phyloP scores from a whole-genome alignment of 805 yeast genomes.

The Candida khao-thaluensis region DNA sequence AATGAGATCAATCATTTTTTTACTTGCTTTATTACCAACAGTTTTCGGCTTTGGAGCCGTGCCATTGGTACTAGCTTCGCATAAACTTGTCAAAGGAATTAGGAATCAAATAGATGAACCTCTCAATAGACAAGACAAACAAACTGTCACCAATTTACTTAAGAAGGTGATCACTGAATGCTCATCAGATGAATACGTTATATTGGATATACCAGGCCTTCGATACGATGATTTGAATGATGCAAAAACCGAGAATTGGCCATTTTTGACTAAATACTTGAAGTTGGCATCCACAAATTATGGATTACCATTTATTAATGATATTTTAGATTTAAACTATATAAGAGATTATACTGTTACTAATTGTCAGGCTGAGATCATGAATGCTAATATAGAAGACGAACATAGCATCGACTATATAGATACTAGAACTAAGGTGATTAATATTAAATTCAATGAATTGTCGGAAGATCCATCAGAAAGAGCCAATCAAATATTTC shows the following conservation, averaged over 20 bases:
- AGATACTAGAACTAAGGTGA: slow-evolving; percentile 62
- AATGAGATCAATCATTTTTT: neutral
- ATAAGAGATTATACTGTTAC: slow-evolving; percentile 42
- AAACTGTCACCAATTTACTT: slow-evolving; percentile 31
- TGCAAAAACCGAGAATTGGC: slow-evolving; percentile 40
- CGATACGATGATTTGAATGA: slow-evolving; percentile 26
- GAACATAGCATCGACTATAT: slow-evolving; percentile 47
- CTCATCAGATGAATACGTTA: slow-evolving; percentile 37
- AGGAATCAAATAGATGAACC: slow-evolving; percentile 20
- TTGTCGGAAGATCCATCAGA: slow-evolving; percentile 28
- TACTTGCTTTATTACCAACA: neutral
- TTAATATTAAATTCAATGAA: slow-evolving; percentile 56
- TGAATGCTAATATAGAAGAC: slow-evolving; percentile 40
- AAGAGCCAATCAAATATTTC: slow-evolving; percentile 24
- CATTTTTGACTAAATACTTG: slow-evolving; percentile 49
- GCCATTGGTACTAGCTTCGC: slow-evolving; percentile 42
- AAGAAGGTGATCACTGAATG: slow-evolving; percentile 39
- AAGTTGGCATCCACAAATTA: slow-evolving; percentile 59
- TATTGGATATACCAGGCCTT: slow-evolving; percentile 42
- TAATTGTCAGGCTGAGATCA: slow-evolving; percentile 52
- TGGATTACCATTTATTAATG: slow-evolving; percentile 53
- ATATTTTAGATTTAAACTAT: slow-evolving; percentile 40
- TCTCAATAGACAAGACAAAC: slow-evolving; percentile 20
- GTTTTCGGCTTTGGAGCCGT: slow-evolving; percentile 17
- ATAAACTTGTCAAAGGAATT: slow-evolving; percentile 32